Evolutionary conservation across 1,284 basidiomycete species (phyloP), one percentile per base, ranked within the genome.

Genomic region (Mycena sp.): DNA sequence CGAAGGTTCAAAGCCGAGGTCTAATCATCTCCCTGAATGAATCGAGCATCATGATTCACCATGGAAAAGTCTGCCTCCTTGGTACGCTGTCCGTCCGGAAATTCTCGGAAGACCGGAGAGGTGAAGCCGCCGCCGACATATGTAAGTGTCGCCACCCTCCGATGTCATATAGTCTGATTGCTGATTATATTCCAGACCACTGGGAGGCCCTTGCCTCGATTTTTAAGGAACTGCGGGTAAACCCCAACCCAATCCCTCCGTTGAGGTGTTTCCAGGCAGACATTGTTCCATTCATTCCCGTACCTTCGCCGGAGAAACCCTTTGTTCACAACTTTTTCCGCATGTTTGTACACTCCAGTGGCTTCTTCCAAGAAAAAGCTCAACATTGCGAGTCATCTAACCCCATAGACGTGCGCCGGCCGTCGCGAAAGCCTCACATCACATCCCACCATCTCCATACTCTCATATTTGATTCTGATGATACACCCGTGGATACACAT

Each of bases 1-100:
- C 19, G 26, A 40, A 41, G 25, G 55, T 58, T n/a, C 55, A 58
- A 58, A 49, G 45, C 46, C 48, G 19, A 19, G 37, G 55, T 1
- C 55, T 58, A 2, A 32, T 50, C 12, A 58, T 58, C 23, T n/a
- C 32, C 11, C 14, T 58, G 4, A 19, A 58, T 14, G 55, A 50
- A 25, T 17, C 37, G 7, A 32, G 14, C 21, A 43, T 58, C 35
- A 43, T 14, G 25, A 58, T 58, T 0, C 55, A 58, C 21, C 16
- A 21, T 7, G 35, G 46, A 3, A 49, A 58, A 43, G 55, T 58
- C 1, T 26, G 55, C 1, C n/a, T 58, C 3, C 45, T 49, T 2
- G 45, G 25, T 32, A 28, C 38, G 11, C 26, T 30, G 21, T 21
- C 46, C n/a, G 46, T 58, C 3, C 26, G 28, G 26, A 58, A 48